A percentile compares a stretch with the other conserved stretches of the same genome.
Conservation (phyloP, 768 basidiomycete species). For the Agaricus sinodeliciosus region DNA sequence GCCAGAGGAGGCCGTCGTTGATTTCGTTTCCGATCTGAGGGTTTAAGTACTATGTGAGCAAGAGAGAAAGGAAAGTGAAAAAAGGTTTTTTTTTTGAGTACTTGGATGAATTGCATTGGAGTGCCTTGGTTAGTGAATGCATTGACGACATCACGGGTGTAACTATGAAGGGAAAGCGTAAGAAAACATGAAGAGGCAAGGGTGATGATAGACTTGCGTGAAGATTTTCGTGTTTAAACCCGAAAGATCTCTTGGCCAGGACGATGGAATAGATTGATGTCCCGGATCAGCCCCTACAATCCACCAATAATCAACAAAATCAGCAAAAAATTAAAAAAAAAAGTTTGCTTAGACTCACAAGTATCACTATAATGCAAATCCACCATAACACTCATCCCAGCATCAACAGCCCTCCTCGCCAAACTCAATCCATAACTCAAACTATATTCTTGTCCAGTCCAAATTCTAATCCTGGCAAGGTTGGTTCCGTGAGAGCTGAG, state of each 20-base stretch:
- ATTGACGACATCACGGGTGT: conserved; percentile 46
- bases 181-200: not conserved
- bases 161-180: conserved; percentile 18
- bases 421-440: conserved; percentile 44
- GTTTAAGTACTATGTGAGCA: not conserved
- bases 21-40: conserved; percentile 58
- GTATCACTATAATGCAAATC: conserved; percentile 63
- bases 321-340: not conserved
- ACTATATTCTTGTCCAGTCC: conserved; percentile 54
- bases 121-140: conserved; percentile 47
- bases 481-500: conserved; percentile 48
- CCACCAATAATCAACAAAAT: not conserved
- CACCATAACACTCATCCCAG: conserved; percentile 47
- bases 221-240: conserved; percentile 54
- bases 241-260: conserved; percentile 44
- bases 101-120: conserved; percentile 45
- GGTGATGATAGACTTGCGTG: conserved; percentile 26
- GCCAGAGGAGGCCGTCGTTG: conserved; percentile 60
- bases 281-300: conserved; percentile 57
- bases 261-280: conserved; percentile 50
- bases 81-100: conserved; percentile 11
- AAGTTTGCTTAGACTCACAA: no score
- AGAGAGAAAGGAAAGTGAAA: not conserved
- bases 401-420: conserved; percentile 48
- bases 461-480: conserved; percentile 52